Base-by-base conservation (phyloP, 306 rosid genomes). In the Ammopiptanthus mongolicus region DNA sequence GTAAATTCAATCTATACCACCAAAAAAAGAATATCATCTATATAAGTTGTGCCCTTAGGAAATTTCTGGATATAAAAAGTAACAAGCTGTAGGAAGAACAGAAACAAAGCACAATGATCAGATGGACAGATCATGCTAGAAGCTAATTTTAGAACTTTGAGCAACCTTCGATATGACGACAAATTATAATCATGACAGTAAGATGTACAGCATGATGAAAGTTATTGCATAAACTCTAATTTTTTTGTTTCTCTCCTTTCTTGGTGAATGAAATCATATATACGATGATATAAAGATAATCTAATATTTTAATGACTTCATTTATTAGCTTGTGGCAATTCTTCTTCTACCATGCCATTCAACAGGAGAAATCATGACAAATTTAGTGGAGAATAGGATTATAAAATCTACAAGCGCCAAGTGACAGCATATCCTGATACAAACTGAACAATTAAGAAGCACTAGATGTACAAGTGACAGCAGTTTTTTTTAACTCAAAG, bases 101-200 rank as follows among this genome's bases (percentile, higher is more conserved):
- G 55, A 55, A 71, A 6, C 60, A 57, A 6, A 14, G 21, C 23
- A 65, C 28, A 79, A 57, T 22, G 52, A 79, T 13, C 55, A 48
- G 56, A 39, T 8, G 14, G 15, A 58, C 36, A n/a, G 22, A 58
- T 52, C 65, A 71, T 23, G 11, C 55, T 52, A 62, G 71, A 77
- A 73, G 77, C 79, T 66, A 50, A 78, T 29, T 67, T 61, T 55
- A 21, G 41, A 41, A 60, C 65, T 37, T 41, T 29, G 46, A 58
- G 42, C 23, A 60, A 28, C 58, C 22, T 42, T 31, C 15, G 25
- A 60, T 12, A 34, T 34, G 44, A 61, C 10, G 36, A 42, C 3
- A 39, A 42, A 42, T 8, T 44, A 22, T 1, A 65, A 51, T 58
- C 71, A 34, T 11, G 14, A 37, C 23, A 55, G 2, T 17, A 50